Percentiles rank a stretch among this genome's conserved stretches.
Evolutionary conservation across 2,329 filamentous ascomycete genomes (phyloP).

Genomic region (Metarhizium rileyi): DNA sequence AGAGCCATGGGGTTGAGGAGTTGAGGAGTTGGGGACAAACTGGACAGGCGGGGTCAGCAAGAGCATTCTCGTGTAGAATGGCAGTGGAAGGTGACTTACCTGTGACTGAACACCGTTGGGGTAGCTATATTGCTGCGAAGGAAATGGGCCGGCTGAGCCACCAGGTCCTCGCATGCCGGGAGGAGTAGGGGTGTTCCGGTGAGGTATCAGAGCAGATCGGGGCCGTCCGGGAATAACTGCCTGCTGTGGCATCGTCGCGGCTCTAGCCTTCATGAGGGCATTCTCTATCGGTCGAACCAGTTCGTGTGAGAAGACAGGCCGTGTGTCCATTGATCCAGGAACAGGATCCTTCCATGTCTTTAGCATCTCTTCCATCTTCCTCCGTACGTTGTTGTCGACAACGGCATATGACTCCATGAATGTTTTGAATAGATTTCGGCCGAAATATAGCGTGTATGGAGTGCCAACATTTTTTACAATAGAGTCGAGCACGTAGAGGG

Average conservation of each 20-base stretch:
- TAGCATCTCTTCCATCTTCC: constrained; percentile 93
- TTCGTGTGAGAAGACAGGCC: constrained; percentile 82
- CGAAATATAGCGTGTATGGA: constrained; percentile 91
- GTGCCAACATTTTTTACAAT: constrained; percentile 98
- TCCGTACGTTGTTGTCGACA: constrained; percentile 71
- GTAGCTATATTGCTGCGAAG: constrained; percentile 18
- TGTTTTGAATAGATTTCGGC: constrained; percentile 80
- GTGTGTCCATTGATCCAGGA: constrained; percentile 83
- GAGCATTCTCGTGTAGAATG: not conserved
- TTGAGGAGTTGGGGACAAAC: constrained; percentile 30
- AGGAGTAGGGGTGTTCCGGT: constrained; percentile 66
- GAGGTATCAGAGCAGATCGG: constrained; percentile 44
- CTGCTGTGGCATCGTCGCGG: constrained; percentile 47
- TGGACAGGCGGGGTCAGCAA: constrained; percentile 3
- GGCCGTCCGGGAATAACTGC: constrained; percentile 34
- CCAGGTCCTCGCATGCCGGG: constrained; percentile 35
- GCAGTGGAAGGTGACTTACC: constrained; percentile 10
- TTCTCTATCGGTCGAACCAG: constrained; percentile 88
- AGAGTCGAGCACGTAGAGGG: constrained; percentile 95
- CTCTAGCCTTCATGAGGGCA: constrained; percentile 74
- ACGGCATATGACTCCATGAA: constrained; percentile 96
- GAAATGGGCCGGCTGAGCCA: constrained; percentile 15
- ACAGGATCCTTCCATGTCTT: constrained; percentile 98
- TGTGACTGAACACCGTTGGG: constrained; percentile 24
- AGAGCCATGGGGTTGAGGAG: constrained; percentile 26